A percentile compares a stretch with the other conserved stretches of the same genome.
Evolutionary conservation across 208 protist genomes (phyloP).

Genomic region (Trypanosoma caninum): DNA sequence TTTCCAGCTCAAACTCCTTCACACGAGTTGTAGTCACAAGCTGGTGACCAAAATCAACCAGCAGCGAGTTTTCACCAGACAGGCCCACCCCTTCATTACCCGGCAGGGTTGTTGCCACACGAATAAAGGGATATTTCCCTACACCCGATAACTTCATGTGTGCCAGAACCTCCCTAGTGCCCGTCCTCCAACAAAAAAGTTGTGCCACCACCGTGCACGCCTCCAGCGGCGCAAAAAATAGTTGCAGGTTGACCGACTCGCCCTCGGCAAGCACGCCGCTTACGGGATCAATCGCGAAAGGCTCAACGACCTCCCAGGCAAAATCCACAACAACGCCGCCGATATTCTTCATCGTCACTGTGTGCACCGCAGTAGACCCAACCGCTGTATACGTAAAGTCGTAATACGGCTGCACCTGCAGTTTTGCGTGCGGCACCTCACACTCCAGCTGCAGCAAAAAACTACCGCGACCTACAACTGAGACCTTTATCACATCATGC

Average conservation of each 20-base stretch:
- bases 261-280: constrained; percentile 42
- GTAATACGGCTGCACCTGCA: constrained; percentile 54
- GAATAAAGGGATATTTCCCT: constrained; percentile 90
- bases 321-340: constrained; percentile 76
- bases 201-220: constrained; percentile 72
- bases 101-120: background rate
- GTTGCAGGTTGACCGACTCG: constrained; percentile 39
- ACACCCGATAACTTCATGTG: constrained; percentile 78
- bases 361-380: constrained; percentile 37
- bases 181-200: constrained; percentile 73
- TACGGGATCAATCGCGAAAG: constrained; percentile 70
- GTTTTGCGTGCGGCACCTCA: constrained; percentile 61
- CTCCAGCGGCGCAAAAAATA: constrained; percentile 70
- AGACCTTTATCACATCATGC: constrained; percentile 81
- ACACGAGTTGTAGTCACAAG: constrained; percentile 25
- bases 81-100: background rate
- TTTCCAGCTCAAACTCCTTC: constrained; percentile 56
- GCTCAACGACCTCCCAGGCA: constrained; percentile 66
- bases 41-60: constrained; percentile 47
- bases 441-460: constrained; percentile 81
- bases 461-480: constrained; percentile 63
- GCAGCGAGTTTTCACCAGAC: background rate
- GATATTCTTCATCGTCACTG: constrained; percentile 72
- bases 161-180: constrained; percentile 45
- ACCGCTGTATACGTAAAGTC: constrained; percentile 91